phyloP scores from a whole-genome alignment of 352 stramenopile species.

The Halophytophthora batemanensis region DNA sequence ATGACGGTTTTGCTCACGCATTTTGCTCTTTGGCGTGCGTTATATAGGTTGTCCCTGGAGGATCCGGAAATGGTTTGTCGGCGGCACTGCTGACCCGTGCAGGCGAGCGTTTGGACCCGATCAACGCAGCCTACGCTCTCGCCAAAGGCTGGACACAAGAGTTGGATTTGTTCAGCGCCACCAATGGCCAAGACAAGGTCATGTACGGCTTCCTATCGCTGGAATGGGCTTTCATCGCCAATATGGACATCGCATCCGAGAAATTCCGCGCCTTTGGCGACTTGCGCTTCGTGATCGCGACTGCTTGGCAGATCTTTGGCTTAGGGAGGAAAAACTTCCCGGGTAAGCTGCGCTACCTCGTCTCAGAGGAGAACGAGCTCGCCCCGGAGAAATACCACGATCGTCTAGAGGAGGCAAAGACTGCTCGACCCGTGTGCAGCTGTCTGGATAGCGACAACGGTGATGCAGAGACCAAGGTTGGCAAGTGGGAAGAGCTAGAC shows the following conservation, averaged over 20 bases:
- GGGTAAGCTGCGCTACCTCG: conserved; percentile 40
- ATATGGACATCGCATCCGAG: conserved; percentile 79
- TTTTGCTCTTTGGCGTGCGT: not conserved
- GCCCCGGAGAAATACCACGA: conserved; percentile 39
- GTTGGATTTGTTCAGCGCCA: conserved; percentile 59
- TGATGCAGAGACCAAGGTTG: not conserved
- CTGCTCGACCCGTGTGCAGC: conserved; percentile 18
- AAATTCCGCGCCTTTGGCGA: conserved; percentile 51
- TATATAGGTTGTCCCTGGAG: conserved; percentile 40
- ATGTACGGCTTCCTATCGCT: conserved; percentile 82
- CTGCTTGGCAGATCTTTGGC: conserved; percentile 37
- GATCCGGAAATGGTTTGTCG: conserved; percentile 67
- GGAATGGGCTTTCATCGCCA: conserved; percentile 82
- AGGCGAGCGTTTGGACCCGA: conserved; percentile 40
- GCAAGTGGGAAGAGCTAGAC: conserved; percentile 35
- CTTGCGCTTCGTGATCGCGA: conserved; percentile 48
- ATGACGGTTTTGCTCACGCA: not conserved
- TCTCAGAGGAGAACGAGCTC: conserved; percentile 23
- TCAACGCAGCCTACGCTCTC: conserved; percentile 66
- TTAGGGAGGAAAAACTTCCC: conserved; percentile 33
- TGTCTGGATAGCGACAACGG: conserved; percentile 17
- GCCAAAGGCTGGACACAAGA: conserved; percentile 60
- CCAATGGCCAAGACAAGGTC: conserved; percentile 39
- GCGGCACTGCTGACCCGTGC: conserved; percentile 47
- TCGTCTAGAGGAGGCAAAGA: conserved; percentile 9